Percentiles rank a stretch among this genome's conserved stretches.
Conservation (phyloP, 768 basidiomycete species). For the Xanthoconium stramineum region DNA sequence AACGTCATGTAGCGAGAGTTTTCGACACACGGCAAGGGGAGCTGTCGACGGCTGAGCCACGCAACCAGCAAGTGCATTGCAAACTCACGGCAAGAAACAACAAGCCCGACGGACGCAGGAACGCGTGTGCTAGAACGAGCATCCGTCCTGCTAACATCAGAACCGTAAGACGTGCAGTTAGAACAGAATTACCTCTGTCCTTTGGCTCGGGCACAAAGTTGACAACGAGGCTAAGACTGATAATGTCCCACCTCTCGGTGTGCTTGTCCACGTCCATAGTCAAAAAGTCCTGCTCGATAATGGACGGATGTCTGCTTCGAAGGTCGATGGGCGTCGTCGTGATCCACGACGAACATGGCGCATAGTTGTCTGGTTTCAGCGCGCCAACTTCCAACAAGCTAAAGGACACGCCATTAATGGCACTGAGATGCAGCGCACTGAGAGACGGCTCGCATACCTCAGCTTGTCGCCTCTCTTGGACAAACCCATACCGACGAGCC, state of each 20-base stretch:
- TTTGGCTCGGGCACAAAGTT: slow-evolving; percentile 80
- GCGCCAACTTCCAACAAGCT: slow-evolving; percentile 91
- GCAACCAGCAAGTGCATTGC: neutral
- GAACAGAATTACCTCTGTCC: slow-evolving; percentile 59
- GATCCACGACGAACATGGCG: slow-evolving; percentile 66
- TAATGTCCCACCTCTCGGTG: slow-evolving; percentile 63
- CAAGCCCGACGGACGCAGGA: slow-evolving; percentile 53
- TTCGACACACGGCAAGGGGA: slow-evolving; percentile 78
- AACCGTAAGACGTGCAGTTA: neutral
- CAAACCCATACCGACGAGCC: slow-evolving; percentile 60
- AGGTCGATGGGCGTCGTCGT: slow-evolving; percentile 75
- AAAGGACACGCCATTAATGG: neutral
- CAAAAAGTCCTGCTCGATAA: slow-evolving; percentile 85
- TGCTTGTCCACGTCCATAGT: slow-evolving; percentile 51
- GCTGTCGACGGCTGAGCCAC: slow-evolving; percentile 39
- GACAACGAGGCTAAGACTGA: slow-evolving; percentile 85
- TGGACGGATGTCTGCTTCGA: slow-evolving; percentile 76
- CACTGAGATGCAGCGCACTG: neutral
- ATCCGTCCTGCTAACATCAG: slow-evolving; percentile 53
- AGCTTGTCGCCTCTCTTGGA: slow-evolving; percentile 24
- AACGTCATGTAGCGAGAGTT: slow-evolving; percentile 83
- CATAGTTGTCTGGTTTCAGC: slow-evolving; percentile 79
- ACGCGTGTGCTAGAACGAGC: slow-evolving; percentile 56
- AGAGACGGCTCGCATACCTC: slow-evolving; percentile 30
- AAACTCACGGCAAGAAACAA: slow-evolving; percentile 68